These are phyloP conservation scores for Aspergillus asperescens DNA, from an alignment of 495 filamentous ascomycete genomes.

Conservation along the genomic window DNA sequence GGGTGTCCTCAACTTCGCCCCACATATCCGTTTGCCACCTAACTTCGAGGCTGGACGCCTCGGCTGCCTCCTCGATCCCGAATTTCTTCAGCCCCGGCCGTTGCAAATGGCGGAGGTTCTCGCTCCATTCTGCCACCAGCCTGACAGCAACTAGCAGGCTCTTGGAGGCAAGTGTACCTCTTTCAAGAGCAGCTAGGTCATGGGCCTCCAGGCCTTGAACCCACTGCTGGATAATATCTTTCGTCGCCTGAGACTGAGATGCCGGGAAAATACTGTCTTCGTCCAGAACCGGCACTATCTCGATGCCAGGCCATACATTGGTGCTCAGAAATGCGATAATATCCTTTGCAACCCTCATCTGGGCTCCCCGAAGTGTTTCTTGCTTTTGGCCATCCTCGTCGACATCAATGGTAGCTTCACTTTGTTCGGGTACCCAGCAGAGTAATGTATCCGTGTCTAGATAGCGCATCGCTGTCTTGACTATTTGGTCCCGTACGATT, in stretches of 20 bases:
- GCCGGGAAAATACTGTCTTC: slow-evolving; percentile 64
- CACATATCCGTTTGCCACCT: slow-evolving; percentile 84
- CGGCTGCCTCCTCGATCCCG: slow-evolving; percentile 60
- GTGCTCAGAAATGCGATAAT: slow-evolving; percentile 65
- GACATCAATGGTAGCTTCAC: slow-evolving; percentile 22
- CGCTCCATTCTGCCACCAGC: slow-evolving; percentile 83
- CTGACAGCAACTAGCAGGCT: slow-evolving; percentile 72
- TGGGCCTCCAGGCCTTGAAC: slow-evolving; percentile 60
- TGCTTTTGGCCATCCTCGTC: slow-evolving; percentile 24
- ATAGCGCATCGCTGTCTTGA: slow-evolving; percentile 70
- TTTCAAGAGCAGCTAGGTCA: slow-evolving; percentile 83
- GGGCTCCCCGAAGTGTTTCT: slow-evolving; percentile 64
- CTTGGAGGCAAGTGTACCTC: slow-evolving; percentile 78
- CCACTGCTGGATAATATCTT: slow-evolving; percentile 75
- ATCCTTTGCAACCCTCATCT: slow-evolving; percentile 58
- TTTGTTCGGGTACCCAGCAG: slow-evolving; percentile 75
- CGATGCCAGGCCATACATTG: slow-evolving; percentile 79
- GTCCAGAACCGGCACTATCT: slow-evolving; percentile 71
- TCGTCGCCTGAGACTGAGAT: slow-evolving; percentile 63
- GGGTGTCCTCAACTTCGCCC: slow-evolving; percentile 97
- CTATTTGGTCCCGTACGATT: slow-evolving; percentile 52
- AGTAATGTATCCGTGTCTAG: slow-evolving; percentile 90
- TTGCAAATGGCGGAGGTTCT: slow-evolving; percentile 51
- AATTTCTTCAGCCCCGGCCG: slow-evolving; percentile 34
- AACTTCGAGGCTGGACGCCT: slow-evolving; percentile 77